Base-by-base conservation (phyloP, 148 eudicot species). In the Vaccinium darrowii region DNA sequence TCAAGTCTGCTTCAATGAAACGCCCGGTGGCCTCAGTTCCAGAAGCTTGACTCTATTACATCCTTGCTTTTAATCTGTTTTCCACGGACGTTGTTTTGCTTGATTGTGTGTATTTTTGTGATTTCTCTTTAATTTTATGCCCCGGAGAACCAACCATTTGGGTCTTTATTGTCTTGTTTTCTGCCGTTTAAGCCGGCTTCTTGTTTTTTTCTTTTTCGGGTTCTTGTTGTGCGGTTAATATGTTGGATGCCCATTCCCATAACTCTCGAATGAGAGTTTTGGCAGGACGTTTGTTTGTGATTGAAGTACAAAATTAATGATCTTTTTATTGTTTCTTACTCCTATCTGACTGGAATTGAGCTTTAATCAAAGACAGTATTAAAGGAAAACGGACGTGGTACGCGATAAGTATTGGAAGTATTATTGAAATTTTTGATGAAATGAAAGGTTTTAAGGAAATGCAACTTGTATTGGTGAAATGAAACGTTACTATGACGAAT, bases 1-100 rank as follows among this genome's bases (percentile, higher is more conserved):
- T 92, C 90, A 94, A 91, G 85, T 91, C 93, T 3, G 94, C 94
- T 21, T 92, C 97, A 10, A 83, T 93, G 57, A 93, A 85, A 88
- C 94, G 95, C 52, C 80, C 88, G 77, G 84, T 91, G 62, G 87
- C 90, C 84, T 91, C 89, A 3, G 82, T 89, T 83, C 88, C 92
- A 14, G 94, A 90, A 30, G 90, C 90, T 81, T 85, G 89, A 75
- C 69, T 79, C 82, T 62, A 6, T 84, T 30, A 13, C 3, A 78
- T 83, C 75, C 76, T 19, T 80, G 13, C 8, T 36, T n/a, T 3
- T 18, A 4, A 62, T 80, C 71, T 62, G 19, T 62, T 21, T 39
- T 62, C 39, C 16, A 39, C 43, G 8, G 74, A 50, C 21, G 6
- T 13, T 19, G 19, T 10, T 60, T 18, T 60, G 69, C 15, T 36